Evolutionary conservation across 345 rosid genomes (phyloP).

Genomic region (Populus pruinosa): DNA sequence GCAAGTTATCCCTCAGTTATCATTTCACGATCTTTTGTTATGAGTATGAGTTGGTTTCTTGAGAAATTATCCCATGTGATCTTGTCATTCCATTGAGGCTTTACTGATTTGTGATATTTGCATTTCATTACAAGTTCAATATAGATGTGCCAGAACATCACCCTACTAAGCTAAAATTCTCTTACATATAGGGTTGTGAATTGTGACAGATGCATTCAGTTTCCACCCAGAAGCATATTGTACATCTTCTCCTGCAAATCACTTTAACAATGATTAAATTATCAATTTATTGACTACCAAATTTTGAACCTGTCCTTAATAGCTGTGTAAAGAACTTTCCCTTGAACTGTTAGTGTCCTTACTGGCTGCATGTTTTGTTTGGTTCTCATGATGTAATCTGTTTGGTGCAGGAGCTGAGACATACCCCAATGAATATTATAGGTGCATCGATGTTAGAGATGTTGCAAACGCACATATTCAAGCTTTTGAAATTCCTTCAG

Average conservation of each 20-base stretch:
- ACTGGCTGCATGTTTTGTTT: too few relatives aligned
- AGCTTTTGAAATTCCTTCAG: not conserved
- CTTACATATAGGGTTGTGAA: too few relatives aligned
- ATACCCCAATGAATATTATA: not conserved
- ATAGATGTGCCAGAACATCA: not conserved
- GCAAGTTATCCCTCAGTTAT: too few relatives aligned
- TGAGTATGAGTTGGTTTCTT: not conserved
- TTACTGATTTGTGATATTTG: not conserved
- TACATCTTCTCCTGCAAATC: too few relatives aligned
- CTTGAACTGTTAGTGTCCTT: not conserved
- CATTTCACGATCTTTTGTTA: not conserved
- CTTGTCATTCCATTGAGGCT: not conserved
- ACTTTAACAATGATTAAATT: too few relatives aligned
- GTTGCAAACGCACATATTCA: slow-evolving; percentile 14
- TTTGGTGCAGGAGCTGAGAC: slow-evolving; percentile 9
- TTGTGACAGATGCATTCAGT: too few relatives aligned
- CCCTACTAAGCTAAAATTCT: not conserved
- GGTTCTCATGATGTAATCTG: not conserved
- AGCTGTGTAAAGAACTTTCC: too few relatives aligned
- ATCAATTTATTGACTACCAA: too few relatives aligned
- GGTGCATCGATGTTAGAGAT: slow-evolving; percentile 12
- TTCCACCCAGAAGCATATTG: too few relatives aligned
- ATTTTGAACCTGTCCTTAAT: too few relatives aligned
- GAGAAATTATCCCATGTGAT: not conserved
- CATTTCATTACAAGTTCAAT: not conserved